A percentile compares a stretch with the other conserved stretches of the same genome.
phyloP scores from a whole-genome alignment of 2,329 filamentous ascomycete species.

The Trichoderma arundinaceum region DNA sequence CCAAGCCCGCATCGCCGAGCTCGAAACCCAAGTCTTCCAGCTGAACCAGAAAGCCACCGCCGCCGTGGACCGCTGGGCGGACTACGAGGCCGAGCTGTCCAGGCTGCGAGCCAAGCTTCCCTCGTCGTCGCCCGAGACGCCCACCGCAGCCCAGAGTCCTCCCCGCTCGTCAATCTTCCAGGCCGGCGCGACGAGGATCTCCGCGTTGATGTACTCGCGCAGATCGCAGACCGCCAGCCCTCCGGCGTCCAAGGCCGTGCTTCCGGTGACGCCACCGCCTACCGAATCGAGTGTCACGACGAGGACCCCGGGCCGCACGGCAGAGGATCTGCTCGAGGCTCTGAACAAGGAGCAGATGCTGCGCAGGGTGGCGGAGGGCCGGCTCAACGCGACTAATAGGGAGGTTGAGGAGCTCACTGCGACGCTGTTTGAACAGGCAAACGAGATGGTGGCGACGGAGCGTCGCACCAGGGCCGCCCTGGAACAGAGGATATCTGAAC shows the following conservation, averaged over 20 bases:
- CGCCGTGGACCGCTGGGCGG: slow-evolving; percentile 69
- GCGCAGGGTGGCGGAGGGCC: slow-evolving; percentile 71
- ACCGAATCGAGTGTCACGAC: slow-evolving; percentile 29
- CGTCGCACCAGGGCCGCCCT: slow-evolving; percentile 71
- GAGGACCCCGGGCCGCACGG: slow-evolving; percentile 36
- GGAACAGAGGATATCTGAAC: slow-evolving; percentile 69
- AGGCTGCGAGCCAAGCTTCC: slow-evolving; percentile 55
- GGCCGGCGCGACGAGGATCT: slow-evolving; percentile 52
- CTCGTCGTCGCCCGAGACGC: slow-evolving; percentile 33
- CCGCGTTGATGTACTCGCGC: slow-evolving; percentile 53
- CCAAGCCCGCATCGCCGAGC: slow-evolving; percentile 67
- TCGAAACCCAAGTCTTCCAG: slow-evolving; percentile 72
- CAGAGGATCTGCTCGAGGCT: slow-evolving; percentile 64
- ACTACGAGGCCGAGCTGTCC: slow-evolving; percentile 80
- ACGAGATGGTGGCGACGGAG: slow-evolving; percentile 85
- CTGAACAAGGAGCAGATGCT: slow-evolving; percentile 70
- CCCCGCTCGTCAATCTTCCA: slow-evolving; percentile 54
- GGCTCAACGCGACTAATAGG: slow-evolving; percentile 67
- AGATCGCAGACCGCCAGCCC: slow-evolving; percentile 48
- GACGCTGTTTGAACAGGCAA: slow-evolving; percentile 79
- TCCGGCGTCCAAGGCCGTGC: slow-evolving; percentile 36
- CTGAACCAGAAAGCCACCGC: slow-evolving; percentile 74
- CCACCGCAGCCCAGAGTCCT: slow-evolving; percentile 39
- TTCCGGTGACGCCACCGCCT: slow-evolving; percentile 35
- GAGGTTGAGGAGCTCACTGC: slow-evolving; percentile 82